These are phyloP conservation scores for Penicillium verrucosum DNA, from an alignment of 2,329 filamentous ascomycete genomes.

Conservation along the genomic window DNA sequence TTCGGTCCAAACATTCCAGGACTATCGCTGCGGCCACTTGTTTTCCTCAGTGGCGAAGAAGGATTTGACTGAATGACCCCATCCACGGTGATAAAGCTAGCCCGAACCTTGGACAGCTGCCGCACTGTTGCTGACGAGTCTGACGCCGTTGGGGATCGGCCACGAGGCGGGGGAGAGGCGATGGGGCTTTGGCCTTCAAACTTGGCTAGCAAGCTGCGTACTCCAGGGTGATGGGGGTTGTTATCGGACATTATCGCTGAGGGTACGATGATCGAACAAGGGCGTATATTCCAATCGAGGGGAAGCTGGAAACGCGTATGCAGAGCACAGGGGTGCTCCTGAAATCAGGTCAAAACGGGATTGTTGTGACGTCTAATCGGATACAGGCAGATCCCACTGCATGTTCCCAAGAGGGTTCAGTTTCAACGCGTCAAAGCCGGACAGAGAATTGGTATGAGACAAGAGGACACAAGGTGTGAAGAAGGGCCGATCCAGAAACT, in stretches of 20 bases:
- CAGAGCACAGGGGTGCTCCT: constrained; percentile 7
- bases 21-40: constrained; percentile 35
- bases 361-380: constrained; percentile 5
- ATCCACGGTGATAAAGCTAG: constrained; percentile 72
- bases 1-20: constrained; percentile 29
- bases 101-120: constrained; percentile 71
- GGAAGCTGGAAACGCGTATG: constrained; percentile 7
- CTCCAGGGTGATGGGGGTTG: constrained; percentile 45
- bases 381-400: constrained; percentile 10
- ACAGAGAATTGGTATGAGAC: not conserved
- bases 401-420: constrained; percentile 1
- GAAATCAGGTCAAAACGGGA: not conserved
- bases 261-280: constrained; percentile 13
- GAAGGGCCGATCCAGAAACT: constrained; percentile 8
- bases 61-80: constrained; percentile 43
- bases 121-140: constrained; percentile 46
- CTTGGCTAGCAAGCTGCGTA: constrained; percentile 74
- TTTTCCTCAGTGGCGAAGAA: constrained; percentile 43
- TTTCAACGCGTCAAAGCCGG: not conserved
- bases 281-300: constrained; percentile 14
- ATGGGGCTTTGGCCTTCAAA: constrained; percentile 66
- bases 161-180: constrained; percentile 64
- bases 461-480: constrained; percentile 2
- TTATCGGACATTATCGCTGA: constrained; percentile 21
- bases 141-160: constrained; percentile 60